A percentile compares a stretch with the other conserved stretches of the same genome.
Evolutionary conservation across 805 yeast species (phyloP).

Genomic region (Candida railenensis): DNA sequence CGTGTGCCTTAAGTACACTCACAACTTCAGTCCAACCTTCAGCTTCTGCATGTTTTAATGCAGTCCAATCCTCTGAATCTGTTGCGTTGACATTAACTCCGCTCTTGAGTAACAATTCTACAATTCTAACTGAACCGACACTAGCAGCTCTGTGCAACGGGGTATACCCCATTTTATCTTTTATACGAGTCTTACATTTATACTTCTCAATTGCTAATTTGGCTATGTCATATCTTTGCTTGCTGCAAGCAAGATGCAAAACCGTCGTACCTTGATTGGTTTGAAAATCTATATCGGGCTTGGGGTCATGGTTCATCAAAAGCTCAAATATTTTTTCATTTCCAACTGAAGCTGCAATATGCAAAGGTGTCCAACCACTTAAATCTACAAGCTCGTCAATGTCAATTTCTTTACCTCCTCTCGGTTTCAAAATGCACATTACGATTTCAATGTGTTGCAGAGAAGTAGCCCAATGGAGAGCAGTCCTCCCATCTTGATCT

Average conservation of each 20-base stretch:
- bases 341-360: constrained; percentile 79
- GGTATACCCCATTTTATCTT: constrained; percentile 64
- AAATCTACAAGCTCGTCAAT: constrained; percentile 69
- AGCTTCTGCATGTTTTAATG: constrained; percentile 60
- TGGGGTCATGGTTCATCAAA: constrained; percentile 49
- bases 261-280: constrained; percentile 74
- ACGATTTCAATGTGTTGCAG: constrained; percentile 54
- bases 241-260: constrained; percentile 74
- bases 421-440: constrained; percentile 28
- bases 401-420: constrained; percentile 40
- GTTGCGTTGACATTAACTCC: constrained; percentile 66
- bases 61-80: constrained; percentile 78
- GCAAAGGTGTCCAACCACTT: constrained; percentile 87
- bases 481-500: constrained; percentile 77
- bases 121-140: constrained; percentile 60
- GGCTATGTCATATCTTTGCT: constrained; percentile 56
- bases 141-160: constrained; percentile 86
- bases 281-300: constrained; percentile 58
- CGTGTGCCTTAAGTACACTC: background rate
- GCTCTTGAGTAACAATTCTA: constrained; percentile 49
- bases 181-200: constrained; percentile 60
- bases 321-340: constrained; percentile 49
- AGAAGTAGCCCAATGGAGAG: constrained; percentile 89
- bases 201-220: constrained; percentile 49
- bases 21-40: constrained; percentile 6